Conservation (phyloP, 306 rosid genomes). For the Begonia fuchsioides region DNA sequence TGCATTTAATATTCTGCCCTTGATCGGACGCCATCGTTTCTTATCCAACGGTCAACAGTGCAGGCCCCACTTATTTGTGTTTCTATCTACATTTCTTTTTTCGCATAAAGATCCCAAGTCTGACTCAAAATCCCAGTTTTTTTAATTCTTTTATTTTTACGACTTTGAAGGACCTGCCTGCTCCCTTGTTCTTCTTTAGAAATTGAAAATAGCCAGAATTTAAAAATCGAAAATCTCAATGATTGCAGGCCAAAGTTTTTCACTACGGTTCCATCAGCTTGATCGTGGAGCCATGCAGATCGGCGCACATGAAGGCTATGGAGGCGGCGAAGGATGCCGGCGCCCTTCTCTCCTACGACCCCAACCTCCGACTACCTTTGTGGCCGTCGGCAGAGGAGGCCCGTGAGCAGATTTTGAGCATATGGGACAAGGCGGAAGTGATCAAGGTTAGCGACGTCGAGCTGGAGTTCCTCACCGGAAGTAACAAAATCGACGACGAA, state of each 20-base stretch:
- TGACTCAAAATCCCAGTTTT: no score
- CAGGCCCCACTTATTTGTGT: no score
- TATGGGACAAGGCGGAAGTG: conserved; percentile 81
- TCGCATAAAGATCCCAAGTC: no score
- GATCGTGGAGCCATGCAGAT: conserved; percentile 97
- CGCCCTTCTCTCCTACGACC: conserved; percentile 73
- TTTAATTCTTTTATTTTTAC: no score
- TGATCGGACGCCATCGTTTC: no score
- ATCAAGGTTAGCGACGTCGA: conserved; percentile 87
- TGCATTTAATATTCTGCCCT: no score
- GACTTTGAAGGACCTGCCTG: no score
- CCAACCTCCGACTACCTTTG: conserved; percentile 61
- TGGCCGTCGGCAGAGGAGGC: conserved; percentile 82
- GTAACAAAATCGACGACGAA: conserved; percentile 55
- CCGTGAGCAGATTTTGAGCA: conserved; percentile 65
- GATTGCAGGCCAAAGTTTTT: conserved; percentile 57
- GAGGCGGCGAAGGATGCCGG: conserved; percentile 83
- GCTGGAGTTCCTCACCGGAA: conserved; percentile 70
- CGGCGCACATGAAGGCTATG: conserved; percentile 89
- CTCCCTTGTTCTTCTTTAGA: no score
- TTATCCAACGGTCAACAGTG: no score
- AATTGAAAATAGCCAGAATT: neutral
- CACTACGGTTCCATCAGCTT: conserved; percentile 91
- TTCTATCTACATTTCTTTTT: no score
- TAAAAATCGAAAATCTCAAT: neutral